phyloP scores from a whole-genome alignment of 2,329 filamentous ascomycete genomes.

The Simplicillium sp. region DNA sequence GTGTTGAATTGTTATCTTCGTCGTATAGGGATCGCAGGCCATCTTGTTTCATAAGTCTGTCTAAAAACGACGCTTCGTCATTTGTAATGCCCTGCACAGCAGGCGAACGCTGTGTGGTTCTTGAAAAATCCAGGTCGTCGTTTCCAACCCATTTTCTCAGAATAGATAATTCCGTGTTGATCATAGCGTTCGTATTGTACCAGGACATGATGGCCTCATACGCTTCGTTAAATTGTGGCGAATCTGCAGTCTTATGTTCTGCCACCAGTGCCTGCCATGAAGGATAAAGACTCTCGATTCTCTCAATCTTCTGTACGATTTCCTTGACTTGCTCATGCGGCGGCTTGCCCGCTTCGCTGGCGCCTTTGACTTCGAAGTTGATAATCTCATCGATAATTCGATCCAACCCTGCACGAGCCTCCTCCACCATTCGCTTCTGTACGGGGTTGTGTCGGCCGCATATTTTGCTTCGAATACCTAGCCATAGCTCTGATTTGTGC shows the following conservation, averaged over 20 bases:
- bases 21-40: conserved; percentile 86
- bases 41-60: conserved; percentile 91
- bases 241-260: conserved; percentile 69
- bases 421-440: conserved; percentile 81
- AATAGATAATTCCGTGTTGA: conserved; percentile 88
- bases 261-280: conserved; percentile 65
- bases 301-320: conserved; percentile 83
- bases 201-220: conserved; percentile 87
- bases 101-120: conserved; percentile 59
- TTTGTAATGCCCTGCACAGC: conserved; percentile 55
- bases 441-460: conserved; percentile 78
- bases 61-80: conserved; percentile 92
- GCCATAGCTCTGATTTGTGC: conserved; percentile 74
- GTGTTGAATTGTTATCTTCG: conserved; percentile 37
- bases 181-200: conserved; percentile 94
- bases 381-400: conserved; percentile 78
- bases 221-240: conserved; percentile 67
- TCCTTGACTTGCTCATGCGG: conserved; percentile 83
- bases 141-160: conserved; percentile 96
- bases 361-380: conserved; percentile 87
- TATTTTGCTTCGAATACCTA: conserved; percentile 73
- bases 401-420: conserved; percentile 65
- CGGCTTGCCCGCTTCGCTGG: conserved; percentile 82
- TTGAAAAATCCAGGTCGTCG: conserved; percentile 82
- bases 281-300: conserved; percentile 76